Evolutionary conservation across 176 grass and related monocot genomes (phyloP), one percentile per base, ranked within the genome.

Genomic region (Musa troglodytarum): DNA sequence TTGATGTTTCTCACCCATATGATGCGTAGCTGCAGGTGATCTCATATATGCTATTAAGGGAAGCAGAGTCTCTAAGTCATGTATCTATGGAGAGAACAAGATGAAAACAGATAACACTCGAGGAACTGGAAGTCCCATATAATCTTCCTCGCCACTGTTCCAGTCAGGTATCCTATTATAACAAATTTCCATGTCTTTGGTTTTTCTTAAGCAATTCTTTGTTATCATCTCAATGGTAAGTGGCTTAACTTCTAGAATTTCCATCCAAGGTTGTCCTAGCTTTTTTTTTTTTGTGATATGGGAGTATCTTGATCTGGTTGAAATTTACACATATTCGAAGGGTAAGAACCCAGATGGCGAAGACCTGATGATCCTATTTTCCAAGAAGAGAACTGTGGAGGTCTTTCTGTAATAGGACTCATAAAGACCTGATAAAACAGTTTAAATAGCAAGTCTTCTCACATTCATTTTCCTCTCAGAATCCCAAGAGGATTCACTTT

Each of bases 21-120:
- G 95, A 99, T 84, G 90, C 95, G 50, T 5, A 34, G 94, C 90
- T 50, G 90, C 95, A 54, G 95, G 94, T 82, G 90, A 99, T 82
- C 88, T 99, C 65, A 99, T 94, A 49, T 90, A 99, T 81, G 90
- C 92, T 21, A 99, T 99, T 8, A 90, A 99, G 78, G 95, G 95
- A 61, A 99, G 95, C 67, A 82, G 95, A 63, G 86, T 94, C 80
- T 99, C 91, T 86, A 92, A 79, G 57, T 90, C 95, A 52, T 99
- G 95, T 79, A 92, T 99, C 74, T 99, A 99, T 72, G 95, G 81
- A 49, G 86, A 94, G 28, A 99, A 94, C 81, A 99, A 94, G 83
- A 94, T 94, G 29, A 72, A 90, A 99, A 73, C 90, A 94, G 83
- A 99, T 99, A 62, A 99, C 95, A 52, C 80, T 99, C 0, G 95